Evolutionary conservation across 2,329 filamentous ascomycete genomes (phyloP).

Genomic region (Dothidotthia symphoricarpi): DNA sequence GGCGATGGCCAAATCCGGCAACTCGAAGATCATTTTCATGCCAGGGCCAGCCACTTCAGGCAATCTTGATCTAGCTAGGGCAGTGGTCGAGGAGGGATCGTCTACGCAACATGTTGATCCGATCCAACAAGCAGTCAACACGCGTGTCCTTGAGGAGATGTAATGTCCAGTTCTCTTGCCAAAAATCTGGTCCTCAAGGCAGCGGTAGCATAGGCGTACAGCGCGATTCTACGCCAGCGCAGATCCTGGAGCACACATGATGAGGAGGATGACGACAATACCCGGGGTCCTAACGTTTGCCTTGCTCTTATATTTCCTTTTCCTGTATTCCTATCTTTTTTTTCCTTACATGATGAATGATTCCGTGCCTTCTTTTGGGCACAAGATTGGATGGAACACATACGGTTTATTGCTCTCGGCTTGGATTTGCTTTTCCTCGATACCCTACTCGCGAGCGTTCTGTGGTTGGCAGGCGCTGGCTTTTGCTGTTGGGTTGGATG

Average conservation of each 20-base stretch:
- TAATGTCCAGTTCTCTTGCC: conserved; percentile 40
- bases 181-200: too few species aligned
- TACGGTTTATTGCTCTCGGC: not conserved
- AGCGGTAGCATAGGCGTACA: too few species aligned
- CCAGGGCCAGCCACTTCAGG: conserved; percentile 29
- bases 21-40: conserved; percentile 83
- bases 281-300: too few species aligned
- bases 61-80: conserved; percentile 35
- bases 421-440: conserved; percentile 7
- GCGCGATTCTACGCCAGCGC: too few species aligned
- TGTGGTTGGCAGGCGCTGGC: too few species aligned
- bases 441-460: too few species aligned
- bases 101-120: conserved; percentile 45
- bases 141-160: conserved; percentile 81
- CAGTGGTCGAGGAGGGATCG: not conserved
- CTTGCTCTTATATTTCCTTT: too few species aligned
- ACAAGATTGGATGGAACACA: conserved; percentile 4
- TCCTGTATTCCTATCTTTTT: too few species aligned
- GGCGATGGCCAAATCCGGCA: conserved; percentile 92
- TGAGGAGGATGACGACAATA: not conserved
- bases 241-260: too few species aligned
- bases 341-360: not conserved
- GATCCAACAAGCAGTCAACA: conserved; percentile 79
- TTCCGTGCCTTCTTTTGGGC: conserved; percentile 2
- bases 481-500: too few species aligned